A percentile compares a stretch with the other conserved stretches of the same genome.
These are phyloP conservation scores for Saprolegnia diclina DNA, from an alignment of 352 stramenopile genomes.

Conservation along the genomic window DNA sequence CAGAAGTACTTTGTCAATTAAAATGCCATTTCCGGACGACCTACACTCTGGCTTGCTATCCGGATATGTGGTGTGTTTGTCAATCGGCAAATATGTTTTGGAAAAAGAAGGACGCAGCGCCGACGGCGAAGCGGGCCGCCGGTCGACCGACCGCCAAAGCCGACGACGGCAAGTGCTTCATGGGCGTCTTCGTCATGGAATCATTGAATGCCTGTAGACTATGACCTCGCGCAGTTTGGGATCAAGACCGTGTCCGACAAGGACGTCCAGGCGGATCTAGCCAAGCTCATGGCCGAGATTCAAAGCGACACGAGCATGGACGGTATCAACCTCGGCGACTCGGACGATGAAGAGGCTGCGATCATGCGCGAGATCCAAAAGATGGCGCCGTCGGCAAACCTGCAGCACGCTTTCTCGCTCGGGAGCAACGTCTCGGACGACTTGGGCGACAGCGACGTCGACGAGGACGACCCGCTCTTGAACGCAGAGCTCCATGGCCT, in stretches of 20 bases:
- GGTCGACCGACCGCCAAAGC: background rate
- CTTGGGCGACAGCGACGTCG: constrained; percentile 9
- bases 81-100: constrained; percentile 15
- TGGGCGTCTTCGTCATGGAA: background rate
- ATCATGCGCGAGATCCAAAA: constrained; percentile 20
- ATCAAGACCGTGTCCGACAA: constrained; percentile 63
- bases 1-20: no score
- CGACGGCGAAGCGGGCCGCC: background rate
- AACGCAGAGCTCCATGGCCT: constrained; percentile 16
- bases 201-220: constrained; percentile 11
- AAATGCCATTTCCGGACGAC: no score
- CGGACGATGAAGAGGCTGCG: constrained; percentile 14
- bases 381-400: background rate
- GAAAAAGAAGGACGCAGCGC: constrained; percentile 18
- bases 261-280: constrained; percentile 63
- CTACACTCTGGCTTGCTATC: background rate
- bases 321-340: background rate
- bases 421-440: background rate
- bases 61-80: background rate
- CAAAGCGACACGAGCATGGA: background rate
- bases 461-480: constrained; percentile 6
- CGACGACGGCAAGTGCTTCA: background rate
- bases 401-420: background rate
- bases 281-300: constrained; percentile 41
- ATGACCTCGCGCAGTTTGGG: constrained; percentile 44